phyloP scores from a whole-genome alignment of 257 asterid genomes.

The Leptodermis oblonga region DNA sequence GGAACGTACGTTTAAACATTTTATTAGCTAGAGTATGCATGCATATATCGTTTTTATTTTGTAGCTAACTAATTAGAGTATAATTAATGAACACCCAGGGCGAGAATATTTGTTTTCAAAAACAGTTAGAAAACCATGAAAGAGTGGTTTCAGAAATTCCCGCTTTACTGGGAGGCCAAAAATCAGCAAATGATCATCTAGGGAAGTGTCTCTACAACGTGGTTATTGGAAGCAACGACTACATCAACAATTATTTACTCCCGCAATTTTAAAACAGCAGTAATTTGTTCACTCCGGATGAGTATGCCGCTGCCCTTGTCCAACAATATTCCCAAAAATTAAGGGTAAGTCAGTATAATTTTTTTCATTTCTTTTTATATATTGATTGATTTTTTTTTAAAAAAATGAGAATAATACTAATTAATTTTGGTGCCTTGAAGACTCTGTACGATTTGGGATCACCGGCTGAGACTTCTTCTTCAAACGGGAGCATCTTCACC shows the following conservation, averaged over 20 bases:
- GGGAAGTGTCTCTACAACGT: constrained; percentile 35
- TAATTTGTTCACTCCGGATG: constrained; percentile 34
- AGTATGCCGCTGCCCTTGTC: constrained; percentile 39
- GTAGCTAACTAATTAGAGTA: too few relatives aligned
- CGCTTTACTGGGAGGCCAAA: constrained; percentile 32
- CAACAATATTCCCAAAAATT: constrained; percentile 38
- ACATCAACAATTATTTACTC: constrained; percentile 50
- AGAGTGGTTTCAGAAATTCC: constrained; percentile 57
- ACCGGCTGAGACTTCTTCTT: too few relatives aligned
- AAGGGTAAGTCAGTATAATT: constrained; percentile 29
- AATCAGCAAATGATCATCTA: constrained; percentile 34
- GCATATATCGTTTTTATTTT: too few relatives aligned
- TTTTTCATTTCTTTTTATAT: too few relatives aligned
- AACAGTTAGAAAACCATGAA: constrained; percentile 66
- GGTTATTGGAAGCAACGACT: constrained; percentile 48
- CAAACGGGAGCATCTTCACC: too few relatives aligned
- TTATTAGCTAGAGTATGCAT: too few relatives aligned
- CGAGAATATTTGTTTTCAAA: constrained; percentile 47
- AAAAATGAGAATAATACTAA: too few relatives aligned
- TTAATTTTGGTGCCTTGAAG: too few relatives aligned
- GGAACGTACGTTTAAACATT: too few relatives aligned
- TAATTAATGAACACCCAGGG: too few relatives aligned
- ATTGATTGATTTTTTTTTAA: too few relatives aligned
- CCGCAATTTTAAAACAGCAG: constrained; percentile 31
- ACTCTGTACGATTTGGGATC: too few relatives aligned